phyloP scores from a whole-genome alignment of 1,284 basidiomycete genomes.

The Hemileia vastatrix region DNA sequence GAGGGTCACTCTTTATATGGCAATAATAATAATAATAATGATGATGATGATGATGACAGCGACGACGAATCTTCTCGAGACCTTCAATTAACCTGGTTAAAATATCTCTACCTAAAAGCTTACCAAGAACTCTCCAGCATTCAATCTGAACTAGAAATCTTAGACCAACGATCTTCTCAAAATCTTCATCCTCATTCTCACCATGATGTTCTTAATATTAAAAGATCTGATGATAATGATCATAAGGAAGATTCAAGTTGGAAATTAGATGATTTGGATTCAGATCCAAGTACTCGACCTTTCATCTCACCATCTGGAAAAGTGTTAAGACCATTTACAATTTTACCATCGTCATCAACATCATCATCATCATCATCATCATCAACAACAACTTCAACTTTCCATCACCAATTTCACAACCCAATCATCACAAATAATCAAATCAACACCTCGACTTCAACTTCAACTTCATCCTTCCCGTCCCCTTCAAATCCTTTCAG shows the following conservation, averaged over 20 bases:
- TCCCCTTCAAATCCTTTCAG: background rate
- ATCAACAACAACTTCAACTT: background rate
- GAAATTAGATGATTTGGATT: constrained; percentile 57
- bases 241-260: constrained; percentile 54
- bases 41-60: constrained; percentile 53
- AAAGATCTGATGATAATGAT: constrained; percentile 22
- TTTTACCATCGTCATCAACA: constrained; percentile 60
- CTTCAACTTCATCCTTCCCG: no score
- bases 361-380: constrained; percentile 48
- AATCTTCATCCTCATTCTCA: constrained; percentile 32
- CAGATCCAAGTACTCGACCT: constrained; percentile 21
- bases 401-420: background rate
- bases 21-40: constrained; percentile 40
- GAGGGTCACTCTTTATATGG: constrained; percentile 9
- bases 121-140: constrained; percentile 60
- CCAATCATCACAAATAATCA: background rate
- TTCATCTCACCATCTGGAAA: constrained; percentile 24
- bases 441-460: background rate
- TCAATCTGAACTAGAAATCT: constrained; percentile 63
- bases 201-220: background rate
- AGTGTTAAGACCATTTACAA: constrained; percentile 69
- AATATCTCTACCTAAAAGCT: constrained; percentile 62
- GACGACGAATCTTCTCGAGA: constrained; percentile 59
- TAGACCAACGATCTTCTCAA: constrained; percentile 50
- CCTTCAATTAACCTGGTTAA: constrained; percentile 59